Evolutionary conservation across 345 rosid genomes (phyloP), one percentile per base, ranked within the genome.

Genomic region (Brassica carinata): DNA sequence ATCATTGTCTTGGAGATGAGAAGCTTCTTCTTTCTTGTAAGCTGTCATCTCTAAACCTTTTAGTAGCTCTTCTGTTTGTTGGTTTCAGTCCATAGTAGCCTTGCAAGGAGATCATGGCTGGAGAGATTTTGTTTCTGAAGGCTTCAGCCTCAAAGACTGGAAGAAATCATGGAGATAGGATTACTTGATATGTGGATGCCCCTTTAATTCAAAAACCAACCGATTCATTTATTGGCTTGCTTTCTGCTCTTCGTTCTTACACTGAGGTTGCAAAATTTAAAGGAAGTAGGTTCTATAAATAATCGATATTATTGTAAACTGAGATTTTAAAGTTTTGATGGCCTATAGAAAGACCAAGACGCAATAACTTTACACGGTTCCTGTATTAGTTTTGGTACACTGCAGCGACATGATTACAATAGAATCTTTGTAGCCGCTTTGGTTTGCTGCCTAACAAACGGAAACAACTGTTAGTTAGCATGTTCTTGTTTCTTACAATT

Each of bases 1-100:
- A 62, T 75, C 86, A 71, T 84, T 73, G 78, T 87, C 85, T 29
- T 67, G 83, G 76, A 74, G 72, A 74, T 69, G 64, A 65, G 45
- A 45, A 64, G 85, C 63, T 23, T 79, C 63, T 23, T 79, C 77
- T 55, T 83, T 87, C 72, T 79, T 82, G 74, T 78, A 69, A 57
- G 76, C 61, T 18, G 82, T 45, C 72, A 86, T 85, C 74, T 88
- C 90, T 69, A 80, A 83, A 81, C 86, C 92, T 80, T 86, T 90
- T 43, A 63, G 85, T 73, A 1, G 75, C 70, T 36, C 72, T 82
- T 15, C 75, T 34, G 69, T 78, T 88, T 36, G 40, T 27, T 73
- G 90, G 82, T 76, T 83, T 79, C 53, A 93, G 90, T 65, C 92
- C 91, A 69, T 93, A 93, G 77, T 83, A 96, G 40, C 92, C 92